A percentile compares a stretch with the other conserved stretches of the same genome.
phyloP scores from a whole-genome alignment of 768 basidiomycete genomes.

The Basidioascus undulatus region DNA sequence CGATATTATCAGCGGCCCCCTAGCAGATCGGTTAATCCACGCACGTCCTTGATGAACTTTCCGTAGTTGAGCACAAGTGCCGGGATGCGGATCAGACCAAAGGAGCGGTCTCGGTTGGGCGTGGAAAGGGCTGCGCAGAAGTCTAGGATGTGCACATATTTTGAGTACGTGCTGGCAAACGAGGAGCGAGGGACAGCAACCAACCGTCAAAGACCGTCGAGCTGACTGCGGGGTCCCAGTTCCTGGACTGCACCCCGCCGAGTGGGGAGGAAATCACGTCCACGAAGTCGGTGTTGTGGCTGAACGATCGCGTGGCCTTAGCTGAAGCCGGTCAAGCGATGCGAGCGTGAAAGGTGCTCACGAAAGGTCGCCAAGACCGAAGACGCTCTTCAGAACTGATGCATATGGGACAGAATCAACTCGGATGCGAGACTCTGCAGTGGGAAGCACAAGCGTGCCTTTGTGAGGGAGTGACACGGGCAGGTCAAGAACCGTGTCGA shows the following conservation, averaged over 20 bases:
- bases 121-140: conserved; percentile 15
- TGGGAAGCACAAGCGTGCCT: too few relatives aligned
- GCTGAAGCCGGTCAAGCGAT: too few relatives aligned
- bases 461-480: conserved; percentile 8
- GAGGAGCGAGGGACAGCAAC: conserved; percentile 6
- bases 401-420: conserved; percentile 6
- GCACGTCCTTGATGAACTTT: conserved; percentile 44
- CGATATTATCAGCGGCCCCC: too few relatives aligned
- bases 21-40: too few relatives aligned
- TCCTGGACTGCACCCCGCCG: conserved; percentile 53
- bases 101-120: too few relatives aligned
- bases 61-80: conserved; percentile 44
- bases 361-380: too few relatives aligned
- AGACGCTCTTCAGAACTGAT: too few relatives aligned
- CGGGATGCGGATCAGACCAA: conserved; percentile 19
- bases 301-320: too few relatives aligned
- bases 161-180: background rate
- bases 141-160: background rate
- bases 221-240: conserved; percentile 56
- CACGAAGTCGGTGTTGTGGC: conserved; percentile 36
- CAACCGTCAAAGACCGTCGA: conserved; percentile 43
- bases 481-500: conserved; percentile 13
- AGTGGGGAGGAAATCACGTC: conserved; percentile 44
- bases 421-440: too few relatives aligned
- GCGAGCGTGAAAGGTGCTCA: too few relatives aligned